These are phyloP conservation scores for Salmacisia buchloeana DNA, from an alignment of 1,284 basidiomycete species.

Conservation along the genomic window DNA sequence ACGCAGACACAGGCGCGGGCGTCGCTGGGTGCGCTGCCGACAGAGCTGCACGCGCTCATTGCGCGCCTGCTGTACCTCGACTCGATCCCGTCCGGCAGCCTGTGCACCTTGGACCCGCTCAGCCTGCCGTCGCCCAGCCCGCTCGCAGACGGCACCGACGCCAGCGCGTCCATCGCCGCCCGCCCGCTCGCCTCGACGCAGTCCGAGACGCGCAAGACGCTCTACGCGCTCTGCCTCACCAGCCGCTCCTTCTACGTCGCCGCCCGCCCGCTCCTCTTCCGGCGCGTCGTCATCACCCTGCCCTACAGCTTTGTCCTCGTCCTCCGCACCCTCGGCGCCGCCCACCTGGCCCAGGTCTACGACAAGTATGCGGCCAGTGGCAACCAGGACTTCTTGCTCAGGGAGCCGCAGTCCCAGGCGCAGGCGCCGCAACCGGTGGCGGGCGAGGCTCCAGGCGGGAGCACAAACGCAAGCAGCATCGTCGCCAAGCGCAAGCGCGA, in stretches of 20 bases:
- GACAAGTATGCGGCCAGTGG: constrained; percentile 32
- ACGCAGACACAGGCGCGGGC: too few species aligned
- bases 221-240: constrained; percentile 45
- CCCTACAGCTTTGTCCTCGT: constrained; percentile 45
- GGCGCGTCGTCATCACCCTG: constrained; percentile 44
- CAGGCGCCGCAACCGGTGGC: too few species aligned
- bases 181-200: constrained; percentile 37
- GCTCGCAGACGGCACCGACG: neutral
- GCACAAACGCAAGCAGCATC: neutral
- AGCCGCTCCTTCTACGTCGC: constrained; percentile 40
- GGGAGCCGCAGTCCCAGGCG: neutral
- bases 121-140: constrained; percentile 40
- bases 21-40: constrained; percentile 11
- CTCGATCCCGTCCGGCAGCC: constrained; percentile 35
- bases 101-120: constrained; percentile 43
- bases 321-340: constrained; percentile 34
- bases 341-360: constrained; percentile 37
- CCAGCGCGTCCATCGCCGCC: constrained; percentile 19
- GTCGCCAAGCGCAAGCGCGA: constrained; percentile 15
- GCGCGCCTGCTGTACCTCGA: constrained; percentile 21
- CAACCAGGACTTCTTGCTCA: constrained; percentile 17
- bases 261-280: constrained; percentile 41
- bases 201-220: constrained; percentile 31
- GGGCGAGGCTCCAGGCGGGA: neutral
- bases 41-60: constrained; percentile 16